phyloP scores from a whole-genome alignment of 768 basidiomycete species.

The Termitomyces sp. region DNA sequence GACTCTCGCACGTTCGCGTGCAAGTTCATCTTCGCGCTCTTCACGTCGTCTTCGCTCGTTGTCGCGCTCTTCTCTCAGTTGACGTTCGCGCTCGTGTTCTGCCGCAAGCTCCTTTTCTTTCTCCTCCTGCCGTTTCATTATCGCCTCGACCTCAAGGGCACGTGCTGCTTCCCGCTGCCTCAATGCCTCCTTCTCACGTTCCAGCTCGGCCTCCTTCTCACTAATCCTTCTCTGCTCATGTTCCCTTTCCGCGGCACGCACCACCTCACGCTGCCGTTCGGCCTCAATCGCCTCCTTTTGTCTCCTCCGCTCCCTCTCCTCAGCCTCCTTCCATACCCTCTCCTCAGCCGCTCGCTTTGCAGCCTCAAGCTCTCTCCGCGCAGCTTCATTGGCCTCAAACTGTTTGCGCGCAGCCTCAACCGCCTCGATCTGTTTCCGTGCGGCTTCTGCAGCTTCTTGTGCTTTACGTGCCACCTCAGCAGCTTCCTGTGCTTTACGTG shows the following conservation, averaged over 20 bases:
- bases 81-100: slow-evolving; percentile 14
- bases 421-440: neutral
- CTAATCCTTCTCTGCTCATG: slow-evolving; percentile 7
- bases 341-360: slow-evolving; percentile 3
- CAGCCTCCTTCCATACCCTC: neutral
- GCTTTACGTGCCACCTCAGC: neutral
- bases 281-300: slow-evolving; percentile 3
- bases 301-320: slow-evolving; percentile 7
- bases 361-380: neutral
- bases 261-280: slow-evolving; percentile 7
- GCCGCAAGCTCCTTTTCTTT: slow-evolving; percentile 10
- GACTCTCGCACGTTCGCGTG: slow-evolving; percentile 6
- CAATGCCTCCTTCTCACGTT: slow-evolving; percentile 16
- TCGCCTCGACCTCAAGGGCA: neutral
- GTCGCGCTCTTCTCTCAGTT: slow-evolving; percentile 1
- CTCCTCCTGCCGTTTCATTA: slow-evolving; percentile 2
- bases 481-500: neutral
- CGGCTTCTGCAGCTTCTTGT: neutral
- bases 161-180: slow-evolving; percentile 7
- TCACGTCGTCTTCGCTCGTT: slow-evolving; percentile 7
- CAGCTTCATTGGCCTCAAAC: neutral
- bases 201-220: slow-evolving; percentile 5
- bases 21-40: slow-evolving; percentile 7
- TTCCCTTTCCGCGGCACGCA: slow-evolving; percentile 9
- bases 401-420: neutral